A percentile compares a stretch with the other conserved stretches of the same genome.
Conservation (phyloP, 176 grass and related monocot genomes). For the Neostapfia colusana region DNA sequence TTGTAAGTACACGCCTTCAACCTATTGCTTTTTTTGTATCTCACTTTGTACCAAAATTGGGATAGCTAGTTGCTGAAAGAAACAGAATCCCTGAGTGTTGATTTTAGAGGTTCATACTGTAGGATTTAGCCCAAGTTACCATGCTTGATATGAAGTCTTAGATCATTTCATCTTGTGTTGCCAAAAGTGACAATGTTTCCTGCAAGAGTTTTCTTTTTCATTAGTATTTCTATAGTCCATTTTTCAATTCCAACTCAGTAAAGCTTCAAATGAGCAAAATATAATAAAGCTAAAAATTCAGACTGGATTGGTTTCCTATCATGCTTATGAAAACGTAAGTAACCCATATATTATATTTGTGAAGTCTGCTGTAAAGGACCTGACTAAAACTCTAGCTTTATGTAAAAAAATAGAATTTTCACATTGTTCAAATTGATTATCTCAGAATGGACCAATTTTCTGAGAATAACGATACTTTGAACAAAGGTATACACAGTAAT, state of each 20-base stretch:
- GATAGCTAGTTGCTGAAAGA: not conserved
- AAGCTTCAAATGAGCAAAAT: not conserved
- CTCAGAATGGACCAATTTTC: no score
- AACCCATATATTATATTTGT: not conserved
- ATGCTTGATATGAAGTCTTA: not conserved
- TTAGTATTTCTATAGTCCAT: not conserved
- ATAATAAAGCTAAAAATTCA: not conserved
- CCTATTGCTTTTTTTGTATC: not conserved
- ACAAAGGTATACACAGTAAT: no score
- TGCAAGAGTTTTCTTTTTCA: no score
- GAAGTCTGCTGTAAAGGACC: not conserved
- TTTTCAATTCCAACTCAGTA: not conserved
- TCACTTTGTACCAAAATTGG: not conserved
- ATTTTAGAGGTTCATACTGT: not conserved
- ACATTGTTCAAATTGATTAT: not conserved
- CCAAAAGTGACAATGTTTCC: not conserved
- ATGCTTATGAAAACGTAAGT: not conserved
- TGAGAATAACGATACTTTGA: no score
- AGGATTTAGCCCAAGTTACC: not conserved
- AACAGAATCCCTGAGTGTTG: not conserved
- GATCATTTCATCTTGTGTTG: not conserved
- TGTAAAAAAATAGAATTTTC: not conserved
- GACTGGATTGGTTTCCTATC: not conserved
- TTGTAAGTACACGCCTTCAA: conserved; percentile 18
- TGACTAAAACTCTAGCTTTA: not conserved